Evolutionary conservation across 306 rosid genomes (phyloP).

Genomic region (Geum urbanum): DNA sequence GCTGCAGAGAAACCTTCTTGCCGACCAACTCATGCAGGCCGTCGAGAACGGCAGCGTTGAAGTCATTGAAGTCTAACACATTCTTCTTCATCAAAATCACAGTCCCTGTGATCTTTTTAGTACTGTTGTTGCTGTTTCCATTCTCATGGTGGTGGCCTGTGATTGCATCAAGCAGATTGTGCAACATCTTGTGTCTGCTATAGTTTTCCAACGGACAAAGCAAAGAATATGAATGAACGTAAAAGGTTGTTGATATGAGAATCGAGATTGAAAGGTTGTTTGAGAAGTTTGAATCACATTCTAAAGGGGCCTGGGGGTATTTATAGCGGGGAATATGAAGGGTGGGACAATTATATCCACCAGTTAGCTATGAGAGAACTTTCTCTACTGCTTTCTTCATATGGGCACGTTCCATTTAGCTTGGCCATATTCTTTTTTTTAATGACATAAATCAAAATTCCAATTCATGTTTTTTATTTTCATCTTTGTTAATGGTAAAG

Average conservation of each 20-base stretch:
- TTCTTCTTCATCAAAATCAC: constrained; percentile 39
- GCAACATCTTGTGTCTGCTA: constrained; percentile 16
- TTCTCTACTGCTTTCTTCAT: neutral
- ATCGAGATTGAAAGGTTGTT: neutral
- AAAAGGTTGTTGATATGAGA: neutral
- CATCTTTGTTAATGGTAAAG: neutral
- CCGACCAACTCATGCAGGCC: constrained; percentile 26
- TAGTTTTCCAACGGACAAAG: neutral
- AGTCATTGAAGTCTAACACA: constrained; percentile 32
- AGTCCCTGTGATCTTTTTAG: constrained; percentile 25
- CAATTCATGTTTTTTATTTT: neutral
- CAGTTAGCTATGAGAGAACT: neutral
- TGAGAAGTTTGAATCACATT: neutral
- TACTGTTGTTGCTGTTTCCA: neutral
- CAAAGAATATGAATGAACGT: neutral
- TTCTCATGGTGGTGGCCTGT: constrained; percentile 12
- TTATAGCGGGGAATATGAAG: neutral
- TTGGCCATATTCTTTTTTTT: neutral
- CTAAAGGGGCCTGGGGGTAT: neutral
- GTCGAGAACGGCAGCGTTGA: constrained; percentile 27
- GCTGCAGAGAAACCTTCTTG: constrained; percentile 27
- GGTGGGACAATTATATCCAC: neutral
- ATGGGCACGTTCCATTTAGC: neutral
- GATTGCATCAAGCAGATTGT: neutral
- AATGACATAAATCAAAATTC: neutral